A percentile compares a stretch with the other conserved stretches of the same genome.
Evolutionary conservation across 2,329 filamentous ascomycete genomes (phyloP).

Genomic region (Pseudogymnoascus verrucosus): DNA sequence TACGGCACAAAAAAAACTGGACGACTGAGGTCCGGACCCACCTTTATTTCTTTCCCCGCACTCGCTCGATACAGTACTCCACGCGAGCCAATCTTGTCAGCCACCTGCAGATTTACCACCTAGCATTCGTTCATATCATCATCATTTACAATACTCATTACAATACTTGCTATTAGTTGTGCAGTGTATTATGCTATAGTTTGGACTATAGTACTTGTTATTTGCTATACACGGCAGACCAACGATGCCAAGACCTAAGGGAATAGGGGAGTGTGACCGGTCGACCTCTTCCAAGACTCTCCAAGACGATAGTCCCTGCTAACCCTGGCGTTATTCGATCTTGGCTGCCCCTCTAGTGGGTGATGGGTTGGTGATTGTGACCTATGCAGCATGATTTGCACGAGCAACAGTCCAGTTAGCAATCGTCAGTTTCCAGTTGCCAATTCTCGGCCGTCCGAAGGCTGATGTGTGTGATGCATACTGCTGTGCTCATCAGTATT

Average conservation of each 20-base stretch:
- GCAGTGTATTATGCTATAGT: background rate
- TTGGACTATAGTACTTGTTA: background rate
- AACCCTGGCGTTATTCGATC: background rate
- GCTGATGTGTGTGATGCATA: background rate
- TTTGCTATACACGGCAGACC: background rate
- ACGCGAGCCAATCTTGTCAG: background rate
- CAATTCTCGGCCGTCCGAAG: background rate
- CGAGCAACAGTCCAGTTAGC: background rate
- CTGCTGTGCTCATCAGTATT: background rate
- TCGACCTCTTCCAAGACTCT: background rate
- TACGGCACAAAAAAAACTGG: background rate
- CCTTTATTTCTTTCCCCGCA: background rate
- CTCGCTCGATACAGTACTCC: background rate
- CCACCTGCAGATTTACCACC: background rate
- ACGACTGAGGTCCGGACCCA: background rate
- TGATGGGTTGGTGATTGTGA: background rate
- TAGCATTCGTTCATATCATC: background rate
- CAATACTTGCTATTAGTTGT: too few relatives aligned
- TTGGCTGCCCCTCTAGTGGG: background rate
- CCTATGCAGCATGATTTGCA: background rate
- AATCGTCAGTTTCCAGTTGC: too few relatives aligned
- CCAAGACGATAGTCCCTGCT: constrained; percentile 4
- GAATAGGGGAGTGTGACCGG: too few relatives aligned
- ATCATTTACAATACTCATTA: background rate
- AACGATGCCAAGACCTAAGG: background rate